These are phyloP conservation scores for Cucurbita ficifolia DNA, from an alignment of 306 rosid genomes.

Conservation along the genomic window DNA sequence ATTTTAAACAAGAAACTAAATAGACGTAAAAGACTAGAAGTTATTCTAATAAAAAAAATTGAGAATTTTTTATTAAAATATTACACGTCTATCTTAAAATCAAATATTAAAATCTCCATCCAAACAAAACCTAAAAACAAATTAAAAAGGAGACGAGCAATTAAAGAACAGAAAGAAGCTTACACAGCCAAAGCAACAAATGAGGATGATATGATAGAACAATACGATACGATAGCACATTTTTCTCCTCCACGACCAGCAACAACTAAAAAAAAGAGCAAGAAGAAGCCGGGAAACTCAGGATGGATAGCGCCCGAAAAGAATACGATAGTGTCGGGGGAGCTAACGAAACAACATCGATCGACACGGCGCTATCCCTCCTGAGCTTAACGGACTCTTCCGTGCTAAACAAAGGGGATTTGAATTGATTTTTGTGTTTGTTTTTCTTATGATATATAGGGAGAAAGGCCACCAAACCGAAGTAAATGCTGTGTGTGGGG, in stretches of 20 bases:
- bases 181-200: no score
- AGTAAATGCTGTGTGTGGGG: neutral
- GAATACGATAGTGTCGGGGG: neutral
- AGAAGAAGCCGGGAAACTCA: slow-evolving; percentile 75
- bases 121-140: no score
- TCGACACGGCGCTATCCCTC: slow-evolving; percentile 78
- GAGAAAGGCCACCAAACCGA: neutral
- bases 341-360: neutral
- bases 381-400: slow-evolving; percentile 76
- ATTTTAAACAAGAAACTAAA: no score
- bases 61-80: no score
- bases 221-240: neutral
- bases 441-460: neutral
- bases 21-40: neutral
- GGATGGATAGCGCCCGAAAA: slow-evolving; percentile 73
- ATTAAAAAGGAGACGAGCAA: no score
- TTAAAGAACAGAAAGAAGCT: no score
- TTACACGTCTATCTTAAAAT: no score
- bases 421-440: neutral
- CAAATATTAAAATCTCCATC: no score
- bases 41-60: no score
- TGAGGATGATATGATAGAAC: neutral
- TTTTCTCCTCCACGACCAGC: neutral
- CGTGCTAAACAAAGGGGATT: neutral
- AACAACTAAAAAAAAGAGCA: slow-evolving; percentile 7